These are phyloP conservation scores for Phytophthora sansomeana DNA, from an alignment of 352 stramenopile species.

Conservation along the genomic window DNA sequence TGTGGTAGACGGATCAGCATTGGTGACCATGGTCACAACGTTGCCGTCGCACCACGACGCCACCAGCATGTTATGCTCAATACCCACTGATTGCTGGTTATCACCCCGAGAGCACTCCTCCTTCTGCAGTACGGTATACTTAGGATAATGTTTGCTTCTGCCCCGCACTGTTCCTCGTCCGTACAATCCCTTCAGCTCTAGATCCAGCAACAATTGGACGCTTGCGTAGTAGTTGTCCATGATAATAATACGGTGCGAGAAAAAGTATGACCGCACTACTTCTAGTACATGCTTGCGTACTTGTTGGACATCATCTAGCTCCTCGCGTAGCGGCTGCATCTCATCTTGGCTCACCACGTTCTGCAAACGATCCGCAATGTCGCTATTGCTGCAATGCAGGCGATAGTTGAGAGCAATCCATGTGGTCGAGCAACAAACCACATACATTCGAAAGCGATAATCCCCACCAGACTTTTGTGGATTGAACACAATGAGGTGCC, in stretches of 20 bases:
- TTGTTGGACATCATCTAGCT: slow-evolving; percentile 5
- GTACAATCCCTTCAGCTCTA: slow-evolving; percentile 6
- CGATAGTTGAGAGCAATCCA: slow-evolving; percentile 36
- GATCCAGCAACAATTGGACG: slow-evolving; percentile 2
- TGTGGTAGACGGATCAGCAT: slow-evolving; percentile 10
- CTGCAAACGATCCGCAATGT: slow-evolving; percentile 24
- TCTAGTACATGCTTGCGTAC: slow-evolving; percentile 20
- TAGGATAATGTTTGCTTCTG: slow-evolving; percentile 33
- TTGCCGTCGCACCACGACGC: slow-evolving; percentile 11
- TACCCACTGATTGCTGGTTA: neutral
- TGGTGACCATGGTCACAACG: slow-evolving; percentile 4
- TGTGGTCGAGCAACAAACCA: slow-evolving; percentile 32
- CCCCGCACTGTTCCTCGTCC: slow-evolving; percentile 22
- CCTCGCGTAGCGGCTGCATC: slow-evolving; percentile 1
- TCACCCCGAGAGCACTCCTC: neutral
- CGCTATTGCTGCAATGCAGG: slow-evolving; percentile 27
- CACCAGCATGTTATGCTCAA: slow-evolving; percentile 2
- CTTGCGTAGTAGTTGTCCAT: slow-evolving; percentile 34
- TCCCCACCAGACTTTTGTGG: slow-evolving; percentile 28
- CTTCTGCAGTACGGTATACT: slow-evolving; percentile 16
- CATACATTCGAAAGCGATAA: slow-evolving; percentile 43
- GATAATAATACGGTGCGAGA: slow-evolving; percentile 25
- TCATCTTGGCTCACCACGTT: slow-evolving; percentile 10
- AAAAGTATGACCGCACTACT: slow-evolving; percentile 20
- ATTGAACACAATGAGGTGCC: slow-evolving; percentile 19